Evolutionary conservation across 495 filamentous ascomycete genomes (phyloP), one percentile per base, ranked within the genome.

Genomic region (Neurospora pannonica): DNA sequence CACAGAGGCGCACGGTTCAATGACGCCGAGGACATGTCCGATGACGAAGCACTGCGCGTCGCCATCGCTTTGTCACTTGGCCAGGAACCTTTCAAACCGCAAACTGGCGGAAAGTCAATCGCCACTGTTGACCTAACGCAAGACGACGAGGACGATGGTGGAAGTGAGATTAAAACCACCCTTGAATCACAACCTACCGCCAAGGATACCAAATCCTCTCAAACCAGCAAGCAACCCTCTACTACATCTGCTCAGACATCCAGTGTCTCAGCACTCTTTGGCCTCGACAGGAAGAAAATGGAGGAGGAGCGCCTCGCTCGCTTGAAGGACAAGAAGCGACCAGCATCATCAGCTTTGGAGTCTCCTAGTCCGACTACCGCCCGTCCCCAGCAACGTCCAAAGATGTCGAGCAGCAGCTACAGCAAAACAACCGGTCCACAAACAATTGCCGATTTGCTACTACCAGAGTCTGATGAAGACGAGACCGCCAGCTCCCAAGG

Each of bases 241-340:
- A 28, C 67, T 34, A 24, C 70, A 13, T 36, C 69, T 21, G 17
- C 42, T n/a, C 54, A 34, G 28, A 2, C 28, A 8, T 71, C 13
- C 38, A 46, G 34, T n/a, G 39, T 74, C 71, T 75, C 71, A 3
- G 73, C 74, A 2, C 71, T 81, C 0, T 71, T 86, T 4, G 90
- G 89, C 0, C 80, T 94, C 0, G 87, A 97, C 81, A 88, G 94
- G 11, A 92, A 92, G 79, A 86, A 90, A 74, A 96, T 97, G 93
- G 95, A 98, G 76, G 84, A 90, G 77, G 95, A 97, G 77, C 88
- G 95, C 28, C 86, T 97, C 10, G 91, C 90, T 21, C 87, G 95
- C 43, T 74, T 87, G 6, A 67, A 67, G 54, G 34, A 34, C 54
- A 81, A 84, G 24, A 92, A 92, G 76, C 85, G 90, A 74, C 90